Evolutionary conservation across 192 early-diverging fungal species (phyloP).

Genomic region (Podochytrium sp.): DNA sequence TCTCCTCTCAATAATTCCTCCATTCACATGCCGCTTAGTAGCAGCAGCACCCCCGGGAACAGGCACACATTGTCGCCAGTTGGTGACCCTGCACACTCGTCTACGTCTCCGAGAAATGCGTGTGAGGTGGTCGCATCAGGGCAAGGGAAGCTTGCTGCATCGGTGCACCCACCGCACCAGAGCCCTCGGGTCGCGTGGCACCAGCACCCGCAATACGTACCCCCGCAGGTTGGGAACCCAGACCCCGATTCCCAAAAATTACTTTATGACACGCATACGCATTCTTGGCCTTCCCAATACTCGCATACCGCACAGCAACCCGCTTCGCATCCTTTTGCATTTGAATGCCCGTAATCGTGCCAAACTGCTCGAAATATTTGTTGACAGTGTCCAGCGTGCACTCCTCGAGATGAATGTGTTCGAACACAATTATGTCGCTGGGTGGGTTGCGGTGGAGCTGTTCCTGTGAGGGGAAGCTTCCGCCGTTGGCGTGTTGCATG

Average conservation of each 20-base stretch:
- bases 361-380: constrained; percentile 79
- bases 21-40: too few relatives aligned
- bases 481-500: neutral
- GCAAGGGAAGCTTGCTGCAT: too few relatives aligned
- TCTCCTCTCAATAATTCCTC: neutral
- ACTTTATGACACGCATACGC: constrained; percentile 76
- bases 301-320: constrained; percentile 69
- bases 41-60: too few relatives aligned
- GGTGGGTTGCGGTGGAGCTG: constrained; percentile 33
- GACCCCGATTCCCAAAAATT: constrained; percentile 83
- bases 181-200: too few relatives aligned
- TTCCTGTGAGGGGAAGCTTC: neutral
- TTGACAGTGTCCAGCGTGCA: constrained; percentile 73
- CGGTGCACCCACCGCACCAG: too few relatives aligned
- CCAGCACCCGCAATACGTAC: constrained; percentile 32
- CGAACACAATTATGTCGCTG: constrained; percentile 66
- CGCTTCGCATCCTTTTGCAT: constrained; percentile 56
- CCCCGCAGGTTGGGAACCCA: too few relatives aligned
- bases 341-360: constrained; percentile 73
- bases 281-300: constrained; percentile 62
- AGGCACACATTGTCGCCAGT: too few relatives aligned
- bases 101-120: too few relatives aligned
- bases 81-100: too few relatives aligned
- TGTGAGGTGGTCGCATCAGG: too few relatives aligned
- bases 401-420: constrained; percentile 76